A percentile compares a stretch with the other conserved stretches of the same genome.
phyloP scores from a whole-genome alignment of 1,139 yeast species.

The Blastobotrys raffinosifermentans region DNA sequence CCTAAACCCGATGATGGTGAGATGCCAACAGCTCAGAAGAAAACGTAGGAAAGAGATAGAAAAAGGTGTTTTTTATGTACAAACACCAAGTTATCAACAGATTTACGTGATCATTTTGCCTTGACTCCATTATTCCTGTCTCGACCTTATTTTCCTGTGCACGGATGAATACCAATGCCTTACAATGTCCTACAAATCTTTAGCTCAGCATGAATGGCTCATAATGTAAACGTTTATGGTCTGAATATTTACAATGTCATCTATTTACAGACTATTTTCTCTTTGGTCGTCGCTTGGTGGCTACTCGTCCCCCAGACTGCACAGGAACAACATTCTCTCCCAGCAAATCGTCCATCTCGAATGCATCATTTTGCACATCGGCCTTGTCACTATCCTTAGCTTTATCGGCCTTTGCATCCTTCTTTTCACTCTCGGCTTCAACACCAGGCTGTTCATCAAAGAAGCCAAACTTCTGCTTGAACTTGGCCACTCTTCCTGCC shows the following conservation, averaged over 20 bases:
- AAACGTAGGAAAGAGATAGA: too few species aligned
- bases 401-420: slow-evolving; percentile 14
- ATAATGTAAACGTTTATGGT: too few species aligned
- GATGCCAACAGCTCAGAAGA: too few species aligned
- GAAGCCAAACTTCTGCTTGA: slow-evolving; percentile 67
- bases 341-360: slow-evolving; percentile 49
- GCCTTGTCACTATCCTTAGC: slow-evolving; percentile 22
- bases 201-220: too few species aligned
- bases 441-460: slow-evolving; percentile 23
- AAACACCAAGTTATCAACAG: too few species aligned
- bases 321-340: slow-evolving; percentile 61
- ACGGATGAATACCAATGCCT: too few species aligned
- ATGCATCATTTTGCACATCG: slow-evolving; percentile 8
- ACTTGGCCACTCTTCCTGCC: slow-evolving; percentile 78
- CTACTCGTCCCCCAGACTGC: slow-evolving; percentile 54
- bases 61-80: too few species aligned
- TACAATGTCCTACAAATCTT: too few species aligned
- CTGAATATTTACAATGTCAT: neutral
- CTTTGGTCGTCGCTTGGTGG: slow-evolving; percentile 45
- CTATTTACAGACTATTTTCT: slow-evolving; percentile 14
- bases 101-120: too few species aligned
- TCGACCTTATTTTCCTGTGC: too few species aligned
- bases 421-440: slow-evolving; percentile 11
- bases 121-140: too few species aligned
- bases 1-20: too few species aligned